phyloP scores from a whole-genome alignment of 352 stramenopile species.

The Pythium brachiatum region DNA sequence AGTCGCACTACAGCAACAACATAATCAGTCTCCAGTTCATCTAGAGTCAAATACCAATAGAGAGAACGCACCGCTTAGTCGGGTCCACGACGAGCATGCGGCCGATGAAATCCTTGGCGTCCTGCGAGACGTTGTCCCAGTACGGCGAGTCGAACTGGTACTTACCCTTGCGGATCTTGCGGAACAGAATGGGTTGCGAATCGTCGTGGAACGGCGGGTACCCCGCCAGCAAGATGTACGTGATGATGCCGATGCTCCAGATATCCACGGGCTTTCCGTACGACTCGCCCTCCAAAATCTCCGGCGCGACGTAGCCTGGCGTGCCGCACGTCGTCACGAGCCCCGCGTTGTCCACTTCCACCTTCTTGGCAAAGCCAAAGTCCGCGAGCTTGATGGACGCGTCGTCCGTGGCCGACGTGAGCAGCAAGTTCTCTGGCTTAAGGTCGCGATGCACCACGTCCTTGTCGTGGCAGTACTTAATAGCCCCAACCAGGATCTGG shows the following conservation, averaged over 20 bases:
- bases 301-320: conserved; percentile 77
- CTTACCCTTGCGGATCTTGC: conserved; percentile 83
- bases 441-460: conserved; percentile 82
- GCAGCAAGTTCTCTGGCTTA: conserved; percentile 88
- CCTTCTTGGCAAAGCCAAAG: conserved; percentile 92
- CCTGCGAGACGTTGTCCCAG: conserved; percentile 87
- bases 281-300: conserved; percentile 79
- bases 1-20: conserved; percentile 33
- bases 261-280: conserved; percentile 86
- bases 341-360: conserved; percentile 53
- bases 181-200: conserved; percentile 92
- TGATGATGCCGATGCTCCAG: conserved; percentile 87
- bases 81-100: conserved; percentile 84
- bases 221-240: conserved; percentile 87
- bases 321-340: conserved; percentile 77
- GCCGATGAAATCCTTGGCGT: conserved; percentile 89
- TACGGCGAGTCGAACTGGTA: conserved; percentile 88
- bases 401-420: conserved; percentile 81
- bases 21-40: conserved; percentile 8
- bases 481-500: conserved; percentile 70
- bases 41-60: not conserved
- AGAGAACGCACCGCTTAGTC: conserved; percentile 46
- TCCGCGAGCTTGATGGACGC: conserved; percentile 90
- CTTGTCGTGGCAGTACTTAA: conserved; percentile 88
- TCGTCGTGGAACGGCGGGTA: conserved; percentile 92